These are phyloP conservation scores for Vaccinium macrocarpon DNA, from an alignment of 148 eudicot genomes.

Conservation along the genomic window DNA sequence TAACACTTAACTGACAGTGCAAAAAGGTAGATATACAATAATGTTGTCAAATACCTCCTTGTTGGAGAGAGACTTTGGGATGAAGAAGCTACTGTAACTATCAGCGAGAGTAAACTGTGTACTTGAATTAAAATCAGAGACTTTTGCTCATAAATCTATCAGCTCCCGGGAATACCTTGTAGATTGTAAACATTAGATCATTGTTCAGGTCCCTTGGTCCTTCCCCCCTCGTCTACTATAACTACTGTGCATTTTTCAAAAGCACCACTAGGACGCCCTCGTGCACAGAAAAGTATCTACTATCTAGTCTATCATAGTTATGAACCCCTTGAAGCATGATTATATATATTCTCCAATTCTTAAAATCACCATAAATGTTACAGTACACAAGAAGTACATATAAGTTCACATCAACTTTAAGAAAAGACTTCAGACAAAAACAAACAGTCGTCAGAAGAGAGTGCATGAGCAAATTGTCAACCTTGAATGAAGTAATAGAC, in stretches of 20 bases:
- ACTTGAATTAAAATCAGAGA: background rate
- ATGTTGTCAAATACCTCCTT: background rate
- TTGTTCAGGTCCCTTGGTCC: background rate
- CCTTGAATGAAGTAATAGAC: background rate
- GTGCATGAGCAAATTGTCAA: background rate
- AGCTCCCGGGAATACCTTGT: background rate
- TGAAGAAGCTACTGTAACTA: background rate
- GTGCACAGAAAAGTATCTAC: background rate
- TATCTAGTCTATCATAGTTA: background rate
- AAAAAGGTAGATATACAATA: background rate
- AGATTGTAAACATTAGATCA: conserved; percentile 3
- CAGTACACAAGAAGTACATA: background rate
- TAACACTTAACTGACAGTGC: background rate
- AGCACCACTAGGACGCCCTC: background rate
- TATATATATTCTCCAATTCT: background rate
- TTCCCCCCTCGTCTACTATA: background rate
- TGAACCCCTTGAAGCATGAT: background rate
- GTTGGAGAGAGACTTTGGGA: background rate
- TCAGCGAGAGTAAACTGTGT: background rate
- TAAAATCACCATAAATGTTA: background rate
- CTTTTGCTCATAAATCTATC: background rate
- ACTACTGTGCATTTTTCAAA: background rate
- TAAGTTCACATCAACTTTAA: background rate
- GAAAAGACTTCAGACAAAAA: background rate
- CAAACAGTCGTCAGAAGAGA: background rate